Evolutionary conservation across 169 alveolate genomes (phyloP).

Genomic region (Plasmodium billcollinsi): DNA sequence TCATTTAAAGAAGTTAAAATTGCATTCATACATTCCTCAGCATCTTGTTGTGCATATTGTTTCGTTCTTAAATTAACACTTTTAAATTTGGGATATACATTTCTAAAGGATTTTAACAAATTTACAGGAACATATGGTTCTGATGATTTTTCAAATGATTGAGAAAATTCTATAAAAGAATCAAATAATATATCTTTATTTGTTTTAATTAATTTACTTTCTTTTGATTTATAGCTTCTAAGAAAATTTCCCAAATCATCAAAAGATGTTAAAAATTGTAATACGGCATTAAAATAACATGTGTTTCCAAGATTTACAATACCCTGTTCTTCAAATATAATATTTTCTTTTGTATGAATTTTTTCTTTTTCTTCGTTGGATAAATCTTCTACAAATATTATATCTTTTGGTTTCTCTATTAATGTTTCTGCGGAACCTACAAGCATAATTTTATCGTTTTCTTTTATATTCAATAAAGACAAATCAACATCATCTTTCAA

Average conservation of each 20-base stretch:
- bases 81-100: slow-evolving; percentile 68
- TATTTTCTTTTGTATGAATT: slow-evolving; percentile 79
- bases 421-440: slow-evolving; percentile 94
- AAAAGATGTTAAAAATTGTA: slow-evolving; percentile 89
- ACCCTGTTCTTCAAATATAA: slow-evolving; percentile 85
- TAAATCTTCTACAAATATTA: slow-evolving; percentile 94
- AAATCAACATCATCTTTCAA: slow-evolving; percentile 89
- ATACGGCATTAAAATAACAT: slow-evolving; percentile 94
- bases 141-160: slow-evolving; percentile 76
- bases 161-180: slow-evolving; percentile 80
- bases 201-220: slow-evolving; percentile 15
- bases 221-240: slow-evolving; percentile 54
- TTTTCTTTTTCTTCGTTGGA: slow-evolving; percentile 93
- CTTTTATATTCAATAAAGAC: slow-evolving; percentile 81
- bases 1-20: slow-evolving; percentile 80
- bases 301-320: slow-evolving; percentile 96
- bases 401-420: slow-evolving; percentile 84
- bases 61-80: slow-evolving; percentile 61
- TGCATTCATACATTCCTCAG: slow-evolving; percentile 86
- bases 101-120: slow-evolving; percentile 68
- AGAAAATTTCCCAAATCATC: slow-evolving; percentile 83
- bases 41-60: slow-evolving; percentile 81
- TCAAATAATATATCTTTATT: slow-evolving; percentile 72
- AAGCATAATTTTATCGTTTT: slow-evolving; percentile 90
- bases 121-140: slow-evolving; percentile 72